Base-by-base conservation (phyloP, 202 grass and related monocot genomes). In the Digitaria exilis region DNA sequence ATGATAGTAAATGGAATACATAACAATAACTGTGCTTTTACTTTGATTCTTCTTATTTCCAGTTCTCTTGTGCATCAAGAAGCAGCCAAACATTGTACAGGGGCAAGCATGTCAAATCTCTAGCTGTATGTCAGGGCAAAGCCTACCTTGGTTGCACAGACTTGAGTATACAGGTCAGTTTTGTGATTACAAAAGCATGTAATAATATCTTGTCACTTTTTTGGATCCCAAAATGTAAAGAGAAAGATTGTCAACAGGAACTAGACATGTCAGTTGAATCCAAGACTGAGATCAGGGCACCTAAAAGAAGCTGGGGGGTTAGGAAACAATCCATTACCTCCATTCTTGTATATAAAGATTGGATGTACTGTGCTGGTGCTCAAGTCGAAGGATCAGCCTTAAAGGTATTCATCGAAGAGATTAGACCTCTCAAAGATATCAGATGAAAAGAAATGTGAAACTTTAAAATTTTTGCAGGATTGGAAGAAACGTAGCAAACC, bases 81-180 rank as follows among this genome's bases (percentile, higher is more conserved):
- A 96, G 78, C 75, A 94, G 61, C 34, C 85, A 96, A 60, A 82
- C 78, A 73, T 88, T 96, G 66, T 99, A 90, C 82, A 96, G 95
- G 88, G 90, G 85, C 69, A 99, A 99, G 55, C 89, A 89, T 75
- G 69, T 88, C 44, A 96, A 94, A 87, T 92, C 88, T 65, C 62
- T 99, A 89, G 85, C 87, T 85, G 62, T 88, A 75, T 78, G 71
- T 69, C 89, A 93, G 50, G 93, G 93, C 8, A 99, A 96, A 94
- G 77, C 84, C 81, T 99, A 96, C 78, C 90, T 95, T 80, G 96
- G 96, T 28, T 99, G 96, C 81, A 68, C 84, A 45, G 93, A 96
- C 87, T 87, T 78, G 46, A 96, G 96, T 86, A 92, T 98, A 83
- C 96, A 95, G 96, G 96, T 98, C 71, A 43, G 76, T 84, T 88